Evolutionary conservation across 1,139 yeast species (phyloP), one percentile per base, ranked within the genome.

Genomic region (Sugiyamaella xylanicola): DNA sequence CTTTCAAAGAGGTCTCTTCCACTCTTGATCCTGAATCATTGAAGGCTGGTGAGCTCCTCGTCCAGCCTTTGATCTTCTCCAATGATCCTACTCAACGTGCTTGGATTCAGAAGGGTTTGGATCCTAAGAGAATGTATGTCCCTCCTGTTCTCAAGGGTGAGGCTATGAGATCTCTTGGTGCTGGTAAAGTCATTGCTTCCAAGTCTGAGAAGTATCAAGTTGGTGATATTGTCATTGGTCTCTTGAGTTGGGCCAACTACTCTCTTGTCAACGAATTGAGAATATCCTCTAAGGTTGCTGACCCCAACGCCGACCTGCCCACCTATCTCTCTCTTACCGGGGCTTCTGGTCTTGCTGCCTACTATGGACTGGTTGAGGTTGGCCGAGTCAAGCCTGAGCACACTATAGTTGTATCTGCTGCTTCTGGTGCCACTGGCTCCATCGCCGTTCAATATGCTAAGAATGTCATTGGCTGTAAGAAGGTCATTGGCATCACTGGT

Each of bases 391-490:
- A 60, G 51, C 44, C 52, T 29, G 68, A 67, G 25, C 63, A 65
- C 55, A 66, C 67, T 11, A 78, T 82, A 54, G 68, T 83, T 48
- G 75, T 85, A 36, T 80, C 86, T 25, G 89, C 87, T 56, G 90
- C 90, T 21, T 80, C 87, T 5, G 86, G 91, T 59, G 88, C 88
- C 25, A 85, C 85, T 37, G 90, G 91, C 27, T 76, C 83, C n/a
- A 71, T 78, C 55, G 83, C 76, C 36, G 80, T 83, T 41, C 89
- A 84, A 68, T 65, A 84, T 27, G 85, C 88, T 48, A 76, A 82
- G 59, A 72, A 79, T 54, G 67, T 81, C 13, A 39, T 79, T 63
- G 80, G 81, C 48, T 85, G 85, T 36, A 71, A 74, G 53, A 79
- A 76, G 61, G 86, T 85, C 36, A 76, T 85, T 66, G 90, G 86